These are phyloP conservation scores for Hortiboletus campestris DNA, from an alignment of 768 basidiomycete genomes.

Conservation along the genomic window DNA sequence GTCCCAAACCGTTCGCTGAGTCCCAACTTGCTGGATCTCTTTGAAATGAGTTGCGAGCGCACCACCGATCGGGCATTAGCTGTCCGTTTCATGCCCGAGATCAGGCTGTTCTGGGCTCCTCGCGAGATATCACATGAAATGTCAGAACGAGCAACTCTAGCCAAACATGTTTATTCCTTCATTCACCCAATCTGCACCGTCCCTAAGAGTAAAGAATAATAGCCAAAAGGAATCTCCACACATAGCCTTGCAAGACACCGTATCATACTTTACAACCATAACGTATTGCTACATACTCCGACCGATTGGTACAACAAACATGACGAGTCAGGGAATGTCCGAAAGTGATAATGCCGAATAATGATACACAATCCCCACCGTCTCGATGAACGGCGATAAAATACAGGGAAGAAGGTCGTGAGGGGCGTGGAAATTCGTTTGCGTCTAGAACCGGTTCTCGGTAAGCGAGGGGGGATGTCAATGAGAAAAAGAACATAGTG, in stretches of 20 bases:
- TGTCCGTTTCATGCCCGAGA: conserved; percentile 7
- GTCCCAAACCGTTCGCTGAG: conserved; percentile 14
- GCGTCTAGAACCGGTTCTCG: conserved; percentile 13
- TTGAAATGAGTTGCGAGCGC: conserved; percentile 11
- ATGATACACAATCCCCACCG: conserved; percentile 32
- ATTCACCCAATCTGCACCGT: neutral
- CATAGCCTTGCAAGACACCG: conserved; percentile 14
- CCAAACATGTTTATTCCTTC: conserved; percentile 1
- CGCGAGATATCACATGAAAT: conserved; percentile 19
- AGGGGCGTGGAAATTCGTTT: conserved; percentile 29
- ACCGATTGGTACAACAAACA: conserved; percentile 25
- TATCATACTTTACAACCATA: conserved; percentile 37
- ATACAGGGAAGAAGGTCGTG: conserved; percentile 29
- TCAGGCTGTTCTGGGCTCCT: neutral
- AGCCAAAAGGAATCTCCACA: conserved; percentile 1
- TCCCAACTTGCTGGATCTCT: conserved; percentile 8
- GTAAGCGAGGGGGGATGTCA: conserved; percentile 3
- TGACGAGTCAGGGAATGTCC: conserved; percentile 20
- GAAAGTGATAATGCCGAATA: conserved; percentile 33
- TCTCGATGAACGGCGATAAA: conserved; percentile 24
- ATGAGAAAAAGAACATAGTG: conserved; percentile 5
- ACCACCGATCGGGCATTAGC: conserved; percentile 14
- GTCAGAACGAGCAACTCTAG: neutral
- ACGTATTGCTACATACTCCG: conserved; percentile 35
- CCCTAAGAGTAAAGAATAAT: neutral